These are phyloP conservation scores for Copromyces sp. DNA, from an alignment of 495 filamentous ascomycete species.

Conservation along the genomic window DNA sequence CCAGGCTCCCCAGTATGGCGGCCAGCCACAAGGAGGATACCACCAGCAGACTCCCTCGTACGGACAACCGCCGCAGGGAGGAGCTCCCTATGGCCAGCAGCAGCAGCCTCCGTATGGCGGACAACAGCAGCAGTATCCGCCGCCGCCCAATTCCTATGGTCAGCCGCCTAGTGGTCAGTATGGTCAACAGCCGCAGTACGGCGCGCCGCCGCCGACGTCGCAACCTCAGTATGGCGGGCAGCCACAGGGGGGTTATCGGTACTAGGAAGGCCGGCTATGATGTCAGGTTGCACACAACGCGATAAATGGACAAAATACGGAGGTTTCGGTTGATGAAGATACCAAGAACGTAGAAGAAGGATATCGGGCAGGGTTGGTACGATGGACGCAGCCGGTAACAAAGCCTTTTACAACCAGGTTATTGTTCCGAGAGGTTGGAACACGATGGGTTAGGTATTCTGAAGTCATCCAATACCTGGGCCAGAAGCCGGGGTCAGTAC, in stretches of 20 bases:
- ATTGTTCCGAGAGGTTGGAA: not conserved
- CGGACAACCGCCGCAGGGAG: slow-evolving; percentile 1
- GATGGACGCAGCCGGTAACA: not conserved
- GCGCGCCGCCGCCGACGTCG: slow-evolving; percentile 3
- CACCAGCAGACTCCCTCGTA: slow-evolving; percentile 17
- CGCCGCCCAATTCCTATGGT: not conserved
- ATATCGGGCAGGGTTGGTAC: not conserved
- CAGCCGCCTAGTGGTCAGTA: slow-evolving; percentile 5
- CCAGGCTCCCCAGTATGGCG: slow-evolving; percentile 14
- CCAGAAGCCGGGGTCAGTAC: not conserved
- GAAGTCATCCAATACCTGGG: not conserved
- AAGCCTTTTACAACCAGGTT: not conserved
- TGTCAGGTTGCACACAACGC: not conserved
- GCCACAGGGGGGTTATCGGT: slow-evolving; percentile 1
- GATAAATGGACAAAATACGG: not conserved
- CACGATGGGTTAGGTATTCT: not conserved
- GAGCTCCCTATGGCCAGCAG: slow-evolving; percentile 3
- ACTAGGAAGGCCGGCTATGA: not conserved
- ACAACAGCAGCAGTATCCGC: slow-evolving; percentile 6
- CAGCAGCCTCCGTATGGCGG: slow-evolving; percentile 8
- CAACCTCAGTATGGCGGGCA: not conserved
- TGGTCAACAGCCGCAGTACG: slow-evolving; percentile 13
- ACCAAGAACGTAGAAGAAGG: not conserved
- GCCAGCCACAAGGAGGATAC: slow-evolving; percentile 16
- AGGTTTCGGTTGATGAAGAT: not conserved